phyloP scores from a whole-genome alignment of 192 early-diverging fungal genomes.

The Umbelopsis vinacea region DNA sequence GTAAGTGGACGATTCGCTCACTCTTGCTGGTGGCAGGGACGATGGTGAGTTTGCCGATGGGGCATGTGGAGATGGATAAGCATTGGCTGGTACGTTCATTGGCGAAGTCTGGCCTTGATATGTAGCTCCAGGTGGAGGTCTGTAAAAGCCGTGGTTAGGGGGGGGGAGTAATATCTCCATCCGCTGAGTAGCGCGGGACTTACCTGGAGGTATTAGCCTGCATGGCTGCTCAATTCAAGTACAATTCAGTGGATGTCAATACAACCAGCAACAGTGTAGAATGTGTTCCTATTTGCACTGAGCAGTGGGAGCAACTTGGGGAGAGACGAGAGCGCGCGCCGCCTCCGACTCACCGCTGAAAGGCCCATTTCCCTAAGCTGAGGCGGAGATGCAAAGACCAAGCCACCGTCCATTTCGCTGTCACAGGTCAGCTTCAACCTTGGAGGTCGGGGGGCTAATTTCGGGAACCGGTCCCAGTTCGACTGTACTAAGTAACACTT shows the following conservation, averaged over 20 bases:
- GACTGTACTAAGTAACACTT: neutral
- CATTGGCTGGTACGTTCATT: neutral
- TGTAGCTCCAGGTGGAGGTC: constrained; percentile 12
- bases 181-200: neutral
- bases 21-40: constrained; percentile 23
- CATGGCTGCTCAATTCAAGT: neutral
- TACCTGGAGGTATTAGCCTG: constrained; percentile 17
- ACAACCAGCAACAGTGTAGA: neutral
- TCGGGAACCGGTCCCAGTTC: neutral
- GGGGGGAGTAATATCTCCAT: neutral
- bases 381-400: constrained; percentile 12
- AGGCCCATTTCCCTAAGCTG: neutral
- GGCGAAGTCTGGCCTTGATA: constrained; percentile 21
- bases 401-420: neutral
- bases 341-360: neutral
- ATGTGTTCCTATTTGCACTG: neutral
- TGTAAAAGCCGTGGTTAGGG: neutral
- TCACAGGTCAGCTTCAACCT: neutral
- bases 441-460: neutral
- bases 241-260: neutral
- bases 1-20: neutral
- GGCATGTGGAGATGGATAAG: constrained; percentile 22
- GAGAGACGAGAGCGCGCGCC: constrained; percentile 3
- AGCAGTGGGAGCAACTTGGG: neutral
- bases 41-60: constrained; percentile 22